A percentile compares a stretch with the other conserved stretches of the same genome.
phyloP scores from a whole-genome alignment of 495 filamentous ascomycete genomes.

The Annulohypoxylon moriforme region DNA sequence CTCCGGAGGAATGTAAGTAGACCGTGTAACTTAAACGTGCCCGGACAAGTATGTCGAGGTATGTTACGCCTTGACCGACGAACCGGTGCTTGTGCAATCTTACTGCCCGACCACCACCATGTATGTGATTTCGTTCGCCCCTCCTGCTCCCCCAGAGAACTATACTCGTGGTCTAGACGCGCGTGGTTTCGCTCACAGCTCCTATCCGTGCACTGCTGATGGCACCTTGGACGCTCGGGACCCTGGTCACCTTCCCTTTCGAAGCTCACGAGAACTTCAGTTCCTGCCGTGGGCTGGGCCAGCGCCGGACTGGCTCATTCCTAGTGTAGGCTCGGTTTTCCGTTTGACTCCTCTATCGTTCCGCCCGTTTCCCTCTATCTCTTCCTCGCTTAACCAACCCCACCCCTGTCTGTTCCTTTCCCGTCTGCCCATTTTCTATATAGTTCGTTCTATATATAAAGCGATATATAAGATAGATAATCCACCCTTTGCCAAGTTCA shows the following conservation, averaged over 20 bases:
- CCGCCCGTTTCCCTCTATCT: not conserved
- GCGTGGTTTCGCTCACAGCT: conserved; percentile 29
- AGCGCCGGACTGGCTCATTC: conserved; percentile 32
- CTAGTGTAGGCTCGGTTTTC: conserved; percentile 27
- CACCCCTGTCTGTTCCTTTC: not conserved
- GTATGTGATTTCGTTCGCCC: not conserved
- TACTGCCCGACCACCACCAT: conserved; percentile 13
- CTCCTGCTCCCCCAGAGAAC: not conserved
- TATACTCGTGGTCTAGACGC: conserved; percentile 43
- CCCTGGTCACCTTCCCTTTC: conserved; percentile 45
- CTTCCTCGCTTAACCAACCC: not conserved
- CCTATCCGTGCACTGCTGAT: conserved; percentile 35
- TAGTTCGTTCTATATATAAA: not conserved
- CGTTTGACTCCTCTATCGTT: not conserved
- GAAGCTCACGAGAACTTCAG: conserved; percentile 44
- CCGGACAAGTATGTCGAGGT: conserved; percentile 15
- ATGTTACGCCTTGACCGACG: conserved; percentile 7
- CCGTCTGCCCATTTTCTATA: not conserved
- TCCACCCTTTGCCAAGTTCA: conserved; percentile 22
- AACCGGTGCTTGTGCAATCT: conserved; percentile 24
- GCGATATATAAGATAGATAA: conserved; percentile 27
- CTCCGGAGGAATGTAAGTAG: conserved; percentile 37
- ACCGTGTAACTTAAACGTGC: conserved; percentile 30
- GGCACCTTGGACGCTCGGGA: conserved; percentile 33
- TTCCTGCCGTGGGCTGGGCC: conserved; percentile 33